Evolutionary conservation across 1,284 basidiomycete genomes (phyloP).

Genomic region (Laetiporus sulphureus): DNA sequence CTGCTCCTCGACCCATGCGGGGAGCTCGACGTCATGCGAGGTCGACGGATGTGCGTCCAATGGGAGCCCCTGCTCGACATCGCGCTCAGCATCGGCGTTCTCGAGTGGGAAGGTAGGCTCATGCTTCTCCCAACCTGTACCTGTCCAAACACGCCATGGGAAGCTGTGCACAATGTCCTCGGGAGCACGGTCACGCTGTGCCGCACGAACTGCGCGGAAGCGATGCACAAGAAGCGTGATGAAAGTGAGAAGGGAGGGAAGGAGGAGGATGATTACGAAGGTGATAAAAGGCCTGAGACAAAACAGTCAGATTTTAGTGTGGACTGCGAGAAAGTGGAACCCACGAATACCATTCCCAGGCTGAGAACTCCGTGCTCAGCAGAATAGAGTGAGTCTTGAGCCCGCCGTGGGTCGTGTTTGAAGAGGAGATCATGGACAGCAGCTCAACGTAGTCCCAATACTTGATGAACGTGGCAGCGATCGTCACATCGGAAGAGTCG

Average conservation of each 20-base stretch:
- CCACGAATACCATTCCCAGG: conserved; percentile 84
- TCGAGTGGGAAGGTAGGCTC: conserved; percentile 26
- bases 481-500: conserved; percentile 66
- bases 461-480: conserved; percentile 69
- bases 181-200: conserved; percentile 75
- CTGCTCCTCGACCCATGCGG: conserved; percentile 71
- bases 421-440: conserved; percentile 50
- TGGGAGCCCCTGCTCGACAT: neutral
- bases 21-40: conserved; percentile 25
- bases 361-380: conserved; percentile 70
- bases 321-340: conserved; percentile 24
- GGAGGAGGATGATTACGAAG: conserved; percentile 71
- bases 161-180: conserved; percentile 68
- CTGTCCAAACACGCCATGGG: conserved; percentile 78
- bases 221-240: conserved; percentile 78
- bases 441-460: conserved; percentile 63
- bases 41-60: conserved; percentile 13
- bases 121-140: conserved; percentile 71
- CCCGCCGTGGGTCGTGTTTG: conserved; percentile 72
- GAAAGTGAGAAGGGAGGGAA: conserved; percentile 77
- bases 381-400: conserved; percentile 66
- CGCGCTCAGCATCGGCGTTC: conserved; percentile 10
- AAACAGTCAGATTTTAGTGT: no score
- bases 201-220: conserved; percentile 66
- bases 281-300: conserved; percentile 69